Conservation (phyloP, 306 rosid species). For the Medicago arabica region DNA sequence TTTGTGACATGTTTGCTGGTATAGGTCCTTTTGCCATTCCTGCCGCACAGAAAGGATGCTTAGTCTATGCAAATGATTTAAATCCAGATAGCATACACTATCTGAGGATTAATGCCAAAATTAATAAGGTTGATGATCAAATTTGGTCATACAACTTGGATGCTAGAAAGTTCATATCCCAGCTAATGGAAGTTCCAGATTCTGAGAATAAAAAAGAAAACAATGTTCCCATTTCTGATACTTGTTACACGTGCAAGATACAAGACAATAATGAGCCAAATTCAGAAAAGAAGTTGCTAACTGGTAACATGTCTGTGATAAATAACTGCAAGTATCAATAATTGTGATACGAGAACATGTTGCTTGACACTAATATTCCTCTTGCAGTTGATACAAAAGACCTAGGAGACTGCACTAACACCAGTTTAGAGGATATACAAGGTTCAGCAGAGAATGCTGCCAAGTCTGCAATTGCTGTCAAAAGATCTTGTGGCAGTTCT, state of each 20-base stretch:
- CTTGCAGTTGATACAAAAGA: constrained; percentile 63
- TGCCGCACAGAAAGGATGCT: constrained; percentile 91
- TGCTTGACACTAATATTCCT: constrained; percentile 45
- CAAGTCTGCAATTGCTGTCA: constrained; percentile 58
- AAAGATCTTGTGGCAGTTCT: constrained; percentile 70
- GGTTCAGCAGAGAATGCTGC: constrained; percentile 48
- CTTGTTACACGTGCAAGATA: constrained; percentile 47
- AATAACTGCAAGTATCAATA: constrained; percentile 28
- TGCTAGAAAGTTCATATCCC: constrained; percentile 83
- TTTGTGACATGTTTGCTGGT: constrained; percentile 98
- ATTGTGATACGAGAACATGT: constrained; percentile 16
- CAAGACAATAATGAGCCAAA: constrained; percentile 48
- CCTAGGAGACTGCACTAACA: constrained; percentile 40
- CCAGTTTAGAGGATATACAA: constrained; percentile 42
- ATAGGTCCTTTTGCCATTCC: constrained; percentile 97
- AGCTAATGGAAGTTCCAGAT: constrained; percentile 65
- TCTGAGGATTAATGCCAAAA: constrained; percentile 81
- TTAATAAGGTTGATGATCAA: constrained; percentile 72
- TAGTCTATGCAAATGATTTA: constrained; percentile 91
- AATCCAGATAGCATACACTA: constrained; percentile 84
- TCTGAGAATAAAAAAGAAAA: constrained; percentile 49
- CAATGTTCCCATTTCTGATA: constrained; percentile 35
- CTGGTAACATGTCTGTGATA: constrained; percentile 50
- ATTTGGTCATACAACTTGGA: constrained; percentile 75
- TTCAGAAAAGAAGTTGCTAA: constrained; percentile 48